Percentiles rank a stretch among this genome's conserved stretches.
These are phyloP conservation scores for Candida odintsovae DNA, from an alignment of 805 yeast species.

Conservation along the genomic window DNA sequence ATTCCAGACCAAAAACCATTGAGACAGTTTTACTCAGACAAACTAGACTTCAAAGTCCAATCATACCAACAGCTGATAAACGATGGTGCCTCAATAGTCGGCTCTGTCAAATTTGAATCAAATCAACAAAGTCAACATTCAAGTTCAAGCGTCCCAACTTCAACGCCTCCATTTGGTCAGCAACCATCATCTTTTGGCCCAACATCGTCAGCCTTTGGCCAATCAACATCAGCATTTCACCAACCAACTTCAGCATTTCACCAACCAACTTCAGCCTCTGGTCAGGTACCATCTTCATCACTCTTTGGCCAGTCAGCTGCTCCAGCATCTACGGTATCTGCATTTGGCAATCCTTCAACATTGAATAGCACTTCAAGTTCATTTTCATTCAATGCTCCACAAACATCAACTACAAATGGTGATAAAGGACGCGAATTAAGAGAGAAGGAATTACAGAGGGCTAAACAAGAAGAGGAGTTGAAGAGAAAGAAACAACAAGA, in stretches of 20 bases:
- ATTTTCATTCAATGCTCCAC: background rate
- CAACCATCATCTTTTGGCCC: background rate
- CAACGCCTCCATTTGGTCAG: background rate
- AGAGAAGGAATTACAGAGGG: slow-evolving; percentile 4
- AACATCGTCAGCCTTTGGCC: background rate
- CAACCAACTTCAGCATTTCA: background rate
- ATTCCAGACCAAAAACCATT: slow-evolving; percentile 35
- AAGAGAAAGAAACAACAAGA: slow-evolving; percentile 6
- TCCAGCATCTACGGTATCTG: background rate
- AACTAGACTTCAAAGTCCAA: slow-evolving; percentile 34
- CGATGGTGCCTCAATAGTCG: slow-evolving; percentile 9
- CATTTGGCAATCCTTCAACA: background rate
- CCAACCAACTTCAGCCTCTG: background rate
- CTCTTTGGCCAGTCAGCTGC: background rate
- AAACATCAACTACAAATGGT: background rate
- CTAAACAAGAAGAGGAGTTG: slow-evolving; percentile 6
- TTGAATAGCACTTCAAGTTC: background rate
- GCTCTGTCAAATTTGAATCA: background rate
- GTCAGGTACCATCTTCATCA: background rate
- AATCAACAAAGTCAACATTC: background rate
- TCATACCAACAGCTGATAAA: slow-evolving; percentile 30
- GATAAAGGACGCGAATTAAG: slow-evolving; percentile 2
- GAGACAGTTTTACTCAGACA: slow-evolving; percentile 40
- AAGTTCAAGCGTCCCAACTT: background rate
- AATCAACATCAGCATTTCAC: no score